Base-by-base conservation (phyloP, 768 basidiomycete species). In the Gymnopilus junonius region DNA sequence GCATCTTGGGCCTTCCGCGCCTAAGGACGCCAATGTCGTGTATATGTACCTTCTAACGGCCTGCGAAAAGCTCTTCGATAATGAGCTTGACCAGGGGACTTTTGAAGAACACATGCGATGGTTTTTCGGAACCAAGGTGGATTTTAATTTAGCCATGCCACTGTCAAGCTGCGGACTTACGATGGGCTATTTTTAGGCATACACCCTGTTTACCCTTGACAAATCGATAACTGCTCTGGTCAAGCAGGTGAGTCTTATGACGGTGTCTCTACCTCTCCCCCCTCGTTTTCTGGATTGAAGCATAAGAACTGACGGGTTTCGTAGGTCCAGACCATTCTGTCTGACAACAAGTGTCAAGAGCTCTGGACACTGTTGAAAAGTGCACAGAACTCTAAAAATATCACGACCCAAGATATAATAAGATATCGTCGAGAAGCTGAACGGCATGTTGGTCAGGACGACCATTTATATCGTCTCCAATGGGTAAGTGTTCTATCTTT, bases 21-120 rank as follows among this genome's bases (percentile, higher is more conserved):
- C 74, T 32, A 80, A 82, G 40, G 80, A 81, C 27, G 77, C 82
- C 42, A 89, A 90, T 67, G 83, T 91, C 71, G 90, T 94, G 63
- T 99, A 99, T 78, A 81, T 88, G 78, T 95, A 96, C 70, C 84
- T 97, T 55, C 80, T 99, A 34, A 92, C 90, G 61, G 91, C 93
- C 10, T 94, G 93, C 74, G 97, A 99, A 76, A 93, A 93, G 81
- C 75, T 97, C 42, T 98, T 99, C 72, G 95, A 95, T 69, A 90
- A 86, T 65, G 96, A 99, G 72, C 82, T 99, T 63, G 97, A 99
- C 74, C 92, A 91, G 72, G 78, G 84, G n/a, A 87, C 89, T 21
- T 99, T 95, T 70, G 97, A 99, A 75, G 97, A 99, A 74, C 93
- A 94, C 71, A 88, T 98, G 87, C 81, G 97, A 66, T 93, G 94